Conservation (phyloP, 192 early-diverging fungal species). For the Lunasporangiospora selenospora region DNA sequence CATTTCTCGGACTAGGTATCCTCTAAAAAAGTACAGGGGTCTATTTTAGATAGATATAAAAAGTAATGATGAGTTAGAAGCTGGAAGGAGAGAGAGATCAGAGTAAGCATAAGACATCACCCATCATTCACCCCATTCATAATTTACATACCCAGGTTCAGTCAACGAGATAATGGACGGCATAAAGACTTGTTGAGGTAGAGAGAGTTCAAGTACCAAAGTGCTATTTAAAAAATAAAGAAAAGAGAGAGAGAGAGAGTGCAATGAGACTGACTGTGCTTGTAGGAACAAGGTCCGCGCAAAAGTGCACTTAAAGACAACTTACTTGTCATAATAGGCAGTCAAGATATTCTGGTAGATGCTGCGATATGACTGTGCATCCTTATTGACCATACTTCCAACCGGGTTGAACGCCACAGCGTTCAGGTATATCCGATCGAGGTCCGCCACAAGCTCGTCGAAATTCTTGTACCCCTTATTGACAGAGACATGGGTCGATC, state of each 20-base stretch:
- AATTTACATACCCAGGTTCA: too few species aligned
- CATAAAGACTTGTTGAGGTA: too few species aligned
- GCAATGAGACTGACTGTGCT: too few species aligned
- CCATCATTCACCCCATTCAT: too few species aligned
- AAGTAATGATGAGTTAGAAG: background rate
- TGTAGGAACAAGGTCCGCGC: too few species aligned
- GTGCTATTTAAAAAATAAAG: too few species aligned
- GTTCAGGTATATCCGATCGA: slow-evolving; percentile 56
- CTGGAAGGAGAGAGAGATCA: background rate
- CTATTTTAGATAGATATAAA: background rate
- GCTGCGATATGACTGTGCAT: slow-evolving; percentile 3
- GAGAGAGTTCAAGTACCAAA: too few species aligned
- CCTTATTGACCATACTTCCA: slow-evolving; percentile 10
- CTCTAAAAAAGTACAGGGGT: slow-evolving; percentile 33
- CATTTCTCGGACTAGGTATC: slow-evolving; percentile 19
- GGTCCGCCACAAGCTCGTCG: slow-evolving; percentile 51
- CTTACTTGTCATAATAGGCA: slow-evolving; percentile 19
- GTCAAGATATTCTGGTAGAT: slow-evolving; percentile 2
- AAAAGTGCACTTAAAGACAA: too few species aligned
- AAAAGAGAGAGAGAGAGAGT: too few species aligned
- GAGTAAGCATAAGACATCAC: background rate
- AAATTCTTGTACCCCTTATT: slow-evolving; percentile 45
- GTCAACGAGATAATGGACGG: too few species aligned
- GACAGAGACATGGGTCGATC: background rate
- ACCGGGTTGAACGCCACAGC: slow-evolving; percentile 32